Percentiles rank a stretch among this genome's conserved stretches.
These are phyloP conservation scores for Venturia aucupariae DNA, from an alignment of 2,329 filamentous ascomycete genomes.

Conservation along the genomic window DNA sequence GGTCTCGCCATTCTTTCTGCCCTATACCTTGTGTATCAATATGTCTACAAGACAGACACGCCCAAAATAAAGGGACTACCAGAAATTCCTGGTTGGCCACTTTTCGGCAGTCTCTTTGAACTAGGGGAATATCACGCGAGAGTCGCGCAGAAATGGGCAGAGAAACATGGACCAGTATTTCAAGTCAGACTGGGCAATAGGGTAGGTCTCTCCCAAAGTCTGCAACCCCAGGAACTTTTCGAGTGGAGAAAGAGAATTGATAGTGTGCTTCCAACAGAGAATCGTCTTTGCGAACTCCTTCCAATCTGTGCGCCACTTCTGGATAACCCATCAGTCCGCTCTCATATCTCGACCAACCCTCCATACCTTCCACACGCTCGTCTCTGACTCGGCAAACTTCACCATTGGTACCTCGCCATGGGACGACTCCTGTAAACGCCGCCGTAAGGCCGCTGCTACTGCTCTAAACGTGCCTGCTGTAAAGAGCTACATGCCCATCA, in stretches of 20 bases:
- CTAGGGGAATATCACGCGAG: constrained; percentile 47
- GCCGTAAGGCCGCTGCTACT: constrained; percentile 42
- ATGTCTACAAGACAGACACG: constrained; percentile 33
- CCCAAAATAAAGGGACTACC: constrained; percentile 40
- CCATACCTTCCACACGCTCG: constrained; percentile 56
- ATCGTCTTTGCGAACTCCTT: constrained; percentile 74
- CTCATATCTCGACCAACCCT: constrained; percentile 69
- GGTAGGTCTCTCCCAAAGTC: constrained; percentile 24
- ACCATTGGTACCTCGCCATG: constrained; percentile 47
- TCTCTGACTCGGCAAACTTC: constrained; percentile 44
- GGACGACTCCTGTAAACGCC: constrained; percentile 46
- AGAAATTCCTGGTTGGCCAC: constrained; percentile 45
- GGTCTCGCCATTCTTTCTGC: constrained; percentile 9
- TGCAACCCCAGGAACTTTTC: neutral
- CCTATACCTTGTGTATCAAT: constrained; percentile 2
- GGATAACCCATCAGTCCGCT: constrained; percentile 70
- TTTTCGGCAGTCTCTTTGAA: constrained; percentile 42
- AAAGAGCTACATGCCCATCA: constrained; percentile 43
- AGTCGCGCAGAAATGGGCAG: constrained; percentile 39
- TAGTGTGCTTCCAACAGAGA: constrained; percentile 35
- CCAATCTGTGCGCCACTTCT: constrained; percentile 62
- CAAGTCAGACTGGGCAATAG: constrained; percentile 48
- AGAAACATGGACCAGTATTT: constrained; percentile 40
- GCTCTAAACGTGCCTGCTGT: constrained; percentile 40
- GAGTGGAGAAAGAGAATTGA: neutral